These are phyloP conservation scores for Modicella reniformis DNA, from an alignment of 371 early-diverging fungal genomes.

Conservation along the genomic window DNA sequence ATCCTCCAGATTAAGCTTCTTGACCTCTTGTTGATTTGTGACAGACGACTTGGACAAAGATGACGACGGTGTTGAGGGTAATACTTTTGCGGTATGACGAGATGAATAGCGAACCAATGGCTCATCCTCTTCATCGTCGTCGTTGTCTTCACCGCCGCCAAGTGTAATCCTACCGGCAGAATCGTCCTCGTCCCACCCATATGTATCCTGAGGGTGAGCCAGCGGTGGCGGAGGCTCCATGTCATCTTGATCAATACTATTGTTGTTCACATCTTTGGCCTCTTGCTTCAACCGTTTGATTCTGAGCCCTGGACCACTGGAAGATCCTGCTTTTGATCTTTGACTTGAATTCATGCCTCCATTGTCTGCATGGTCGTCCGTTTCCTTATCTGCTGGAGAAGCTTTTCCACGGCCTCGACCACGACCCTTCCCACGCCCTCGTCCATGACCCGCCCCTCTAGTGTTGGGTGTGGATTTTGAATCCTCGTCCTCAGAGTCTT, in stretches of 20 bases:
- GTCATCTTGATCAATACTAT: no score
- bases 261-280: background rate
- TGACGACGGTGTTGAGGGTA: conserved; percentile 1
- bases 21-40: background rate
- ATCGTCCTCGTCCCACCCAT: conserved; percentile 34
- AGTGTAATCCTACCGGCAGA: background rate
- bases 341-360: background rate
- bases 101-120: conserved; percentile 6
- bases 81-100: background rate
- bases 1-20: conserved; percentile 2
- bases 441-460: conserved; percentile 22
- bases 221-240: background rate
- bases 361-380: background rate
- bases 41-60: background rate
- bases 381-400: background rate
- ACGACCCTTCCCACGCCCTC: conserved; percentile 24
- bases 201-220: conserved; percentile 42
- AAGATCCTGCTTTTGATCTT: background rate
- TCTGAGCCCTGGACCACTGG: no score
- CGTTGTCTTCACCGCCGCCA: background rate
- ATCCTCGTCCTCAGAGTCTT: background rate
- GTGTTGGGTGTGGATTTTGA: background rate
- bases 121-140: conserved; percentile 10
- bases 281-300: conserved; percentile 4
- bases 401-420: conserved; percentile 28